Conservation (phyloP, 768 basidiomycete species). For the Suillus plorans region DNA sequence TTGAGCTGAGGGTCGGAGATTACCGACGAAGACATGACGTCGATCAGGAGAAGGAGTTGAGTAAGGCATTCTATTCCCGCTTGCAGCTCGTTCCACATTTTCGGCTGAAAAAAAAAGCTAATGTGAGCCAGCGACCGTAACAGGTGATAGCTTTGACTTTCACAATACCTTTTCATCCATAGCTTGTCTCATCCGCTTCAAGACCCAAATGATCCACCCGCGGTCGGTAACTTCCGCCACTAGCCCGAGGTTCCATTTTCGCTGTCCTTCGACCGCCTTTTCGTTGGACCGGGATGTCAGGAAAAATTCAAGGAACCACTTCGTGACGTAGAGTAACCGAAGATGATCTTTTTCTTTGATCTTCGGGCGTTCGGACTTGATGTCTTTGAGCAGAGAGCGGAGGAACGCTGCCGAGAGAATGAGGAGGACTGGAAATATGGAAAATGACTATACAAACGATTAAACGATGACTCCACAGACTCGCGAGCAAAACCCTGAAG, state of each 20-base stretch:
- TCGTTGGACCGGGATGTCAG: slow-evolving; percentile 47
- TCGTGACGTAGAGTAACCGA: slow-evolving; percentile 80
- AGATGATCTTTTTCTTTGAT: slow-evolving; percentile 95
- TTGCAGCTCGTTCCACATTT: slow-evolving; percentile 91
- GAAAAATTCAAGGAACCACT: slow-evolving; percentile 95
- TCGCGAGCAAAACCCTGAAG: slow-evolving; percentile 69
- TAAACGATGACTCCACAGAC: slow-evolving; percentile 85
- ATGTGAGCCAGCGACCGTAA: slow-evolving; percentile 14
- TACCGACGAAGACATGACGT: slow-evolving; percentile 65
- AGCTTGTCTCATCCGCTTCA: slow-evolving; percentile 83
- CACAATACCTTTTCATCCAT: slow-evolving; percentile 83
- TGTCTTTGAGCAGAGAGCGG: slow-evolving; percentile 83
- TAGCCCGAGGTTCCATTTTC: slow-evolving; percentile 64
- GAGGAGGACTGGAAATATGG: slow-evolving; percentile 18
- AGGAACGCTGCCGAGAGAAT: slow-evolving; percentile 69
- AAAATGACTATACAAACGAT: slow-evolving; percentile 56
- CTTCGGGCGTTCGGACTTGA: slow-evolving; percentile 87
- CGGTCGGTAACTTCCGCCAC: slow-evolving; percentile 87
- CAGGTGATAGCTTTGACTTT: slow-evolving; percentile 3
- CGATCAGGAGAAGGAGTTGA: slow-evolving; percentile 86
- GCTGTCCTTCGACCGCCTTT: slow-evolving; percentile 25
- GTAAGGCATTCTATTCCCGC: slow-evolving; percentile 93
- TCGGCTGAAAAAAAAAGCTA: slow-evolving; percentile 57
- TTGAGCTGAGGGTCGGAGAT: slow-evolving; percentile 43
- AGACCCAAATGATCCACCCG: slow-evolving; percentile 86